Percentiles rank a stretch among this genome's conserved stretches.
Conservation (phyloP, 768 basidiomycete genomes). For the Ramaria rubella region DNA sequence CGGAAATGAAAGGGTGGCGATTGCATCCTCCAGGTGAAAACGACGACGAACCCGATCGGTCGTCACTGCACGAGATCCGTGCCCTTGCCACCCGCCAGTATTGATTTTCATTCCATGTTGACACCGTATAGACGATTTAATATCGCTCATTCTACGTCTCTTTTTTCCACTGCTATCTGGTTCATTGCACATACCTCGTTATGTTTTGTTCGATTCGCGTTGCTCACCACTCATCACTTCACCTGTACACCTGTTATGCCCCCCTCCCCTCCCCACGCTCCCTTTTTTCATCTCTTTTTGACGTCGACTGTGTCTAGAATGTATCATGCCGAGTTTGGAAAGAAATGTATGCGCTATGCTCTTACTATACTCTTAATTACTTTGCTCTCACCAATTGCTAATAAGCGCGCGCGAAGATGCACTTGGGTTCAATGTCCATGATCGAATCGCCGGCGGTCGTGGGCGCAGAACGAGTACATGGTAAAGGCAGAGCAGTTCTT, state of each 20-base stretch:
- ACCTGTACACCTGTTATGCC: conserved; percentile 1
- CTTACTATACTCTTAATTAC: neutral
- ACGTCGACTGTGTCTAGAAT: neutral
- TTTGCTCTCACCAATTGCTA: neutral
- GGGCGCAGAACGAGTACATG: neutral
- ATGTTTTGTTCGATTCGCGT: neutral
- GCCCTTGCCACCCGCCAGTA: conserved; percentile 82
- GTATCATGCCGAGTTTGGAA: conserved; percentile 7
- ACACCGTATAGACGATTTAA: neutral
- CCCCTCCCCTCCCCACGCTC: neutral
- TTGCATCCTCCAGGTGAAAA: conserved; percentile 17
- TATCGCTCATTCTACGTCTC: neutral
- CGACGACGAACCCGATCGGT: conserved; percentile 45
- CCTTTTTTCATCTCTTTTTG: conserved; percentile 2
- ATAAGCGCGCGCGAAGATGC: too few species aligned
- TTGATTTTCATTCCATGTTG: conserved; percentile 28
- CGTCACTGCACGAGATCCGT: conserved; percentile 73
- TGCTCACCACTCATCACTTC: conserved; percentile 8
- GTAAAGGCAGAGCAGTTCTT: conserved; percentile 13
- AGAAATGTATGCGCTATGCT: conserved; percentile 11
- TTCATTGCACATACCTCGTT: conserved; percentile 8
- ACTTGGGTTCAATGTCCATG: neutral
- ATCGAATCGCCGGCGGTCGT: neutral
- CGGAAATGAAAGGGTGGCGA: conserved; percentile 81
- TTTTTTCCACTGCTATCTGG: neutral